Evolutionary conservation across 2,329 filamentous ascomycete genomes (phyloP), one percentile per base, ranked within the genome.

Genomic region (Fusarium keratoplasticum): DNA sequence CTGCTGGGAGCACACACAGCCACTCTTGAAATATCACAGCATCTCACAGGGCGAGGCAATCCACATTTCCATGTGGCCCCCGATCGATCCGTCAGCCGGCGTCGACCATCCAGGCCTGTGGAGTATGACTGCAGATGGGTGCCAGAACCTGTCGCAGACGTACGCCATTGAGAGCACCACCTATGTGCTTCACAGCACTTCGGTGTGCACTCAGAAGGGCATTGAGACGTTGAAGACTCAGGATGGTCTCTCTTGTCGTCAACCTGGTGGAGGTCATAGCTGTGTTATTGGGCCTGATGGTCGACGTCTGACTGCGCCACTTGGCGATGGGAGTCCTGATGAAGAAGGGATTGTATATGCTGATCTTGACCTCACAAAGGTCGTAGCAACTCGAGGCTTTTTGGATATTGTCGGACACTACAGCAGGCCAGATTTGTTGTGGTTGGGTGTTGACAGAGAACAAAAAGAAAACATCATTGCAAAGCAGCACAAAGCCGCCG

Each of bases 81-180:
- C 78, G 1, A 59, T 77, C 14, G 76, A 78, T 11, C 75, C 74
- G 10, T 64, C 63, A 5, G 72, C 57, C 3, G 76, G 77, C 2
- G 64, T 71, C 1, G 50, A 78, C 6, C 61, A 71, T 14, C 77
- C 77, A 2, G 78, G 77, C 2, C 63, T 80, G 14, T 81, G 77
- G 76, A 79, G 76, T 54, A 81, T 82, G 77, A 78, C 77, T 18
- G 75, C 76, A 8, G 77, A 80, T 31, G 83, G 83, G 6, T 85
- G 83, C 65, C 83, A 83, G 33, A 83, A 76, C 52, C 80, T 89
- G 1, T 86, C 87, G 0, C 87, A 87, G 69, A 84, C 86, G 0
- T 90, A 90, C 72, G 89, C 89, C 1, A 86, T 91, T 10, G 90
- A 92, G 76, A 85, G 87, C 2, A 82, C 83, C 10, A 79, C 86